These are phyloP conservation scores for Nakazawaea laoshanensis DNA, from an alignment of 805 yeast species.

Conservation along the genomic window DNA sequence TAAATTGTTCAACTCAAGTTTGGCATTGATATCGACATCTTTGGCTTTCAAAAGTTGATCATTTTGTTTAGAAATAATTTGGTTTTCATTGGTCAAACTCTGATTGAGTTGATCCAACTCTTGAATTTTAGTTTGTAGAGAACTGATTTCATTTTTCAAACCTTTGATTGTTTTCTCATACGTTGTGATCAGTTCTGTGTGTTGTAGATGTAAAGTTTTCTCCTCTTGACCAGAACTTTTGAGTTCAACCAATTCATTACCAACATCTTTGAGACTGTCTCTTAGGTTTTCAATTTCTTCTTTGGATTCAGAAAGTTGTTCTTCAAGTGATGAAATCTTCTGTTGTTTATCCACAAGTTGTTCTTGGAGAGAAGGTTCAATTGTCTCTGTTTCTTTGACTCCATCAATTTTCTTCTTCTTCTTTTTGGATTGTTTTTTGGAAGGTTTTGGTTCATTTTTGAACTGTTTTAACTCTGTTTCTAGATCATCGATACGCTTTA, in stretches of 20 bases:
- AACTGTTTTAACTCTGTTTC: slow-evolving; percentile 4
- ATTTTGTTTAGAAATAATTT: slow-evolving; percentile 16
- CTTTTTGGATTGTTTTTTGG: too few species aligned
- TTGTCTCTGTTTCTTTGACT: slow-evolving; percentile 15
- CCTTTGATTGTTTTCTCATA: slow-evolving; percentile 18
- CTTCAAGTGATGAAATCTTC: slow-evolving; percentile 5
- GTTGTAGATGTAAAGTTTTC: slow-evolving; percentile 23
- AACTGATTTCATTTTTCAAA: slow-evolving; percentile 10
- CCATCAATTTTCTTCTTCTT: slow-evolving; percentile 7
- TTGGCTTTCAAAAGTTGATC: slow-evolving; percentile 31
- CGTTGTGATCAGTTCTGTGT: slow-evolving; percentile 25
- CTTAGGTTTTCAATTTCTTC: slow-evolving; percentile 64
- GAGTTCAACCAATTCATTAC: slow-evolving; percentile 63
- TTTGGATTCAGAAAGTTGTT: slow-evolving; percentile 27
- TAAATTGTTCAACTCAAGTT: slow-evolving; percentile 38
- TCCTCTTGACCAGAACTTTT: slow-evolving; percentile 7
- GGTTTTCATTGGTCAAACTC: slow-evolving; percentile 24
- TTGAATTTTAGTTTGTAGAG: slow-evolving; percentile 20
- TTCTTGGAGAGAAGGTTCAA: too few species aligned
- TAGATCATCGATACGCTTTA: background rate
- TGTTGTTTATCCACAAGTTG: too few species aligned
- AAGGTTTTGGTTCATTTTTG: slow-evolving; percentile 14
- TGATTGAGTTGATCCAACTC: slow-evolving; percentile 28
- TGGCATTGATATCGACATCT: slow-evolving; percentile 33
- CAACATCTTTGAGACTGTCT: slow-evolving; percentile 71